These are phyloP conservation scores for Mycena belliarum DNA, from an alignment of 768 basidiomycete genomes.

Conservation along the genomic window DNA sequence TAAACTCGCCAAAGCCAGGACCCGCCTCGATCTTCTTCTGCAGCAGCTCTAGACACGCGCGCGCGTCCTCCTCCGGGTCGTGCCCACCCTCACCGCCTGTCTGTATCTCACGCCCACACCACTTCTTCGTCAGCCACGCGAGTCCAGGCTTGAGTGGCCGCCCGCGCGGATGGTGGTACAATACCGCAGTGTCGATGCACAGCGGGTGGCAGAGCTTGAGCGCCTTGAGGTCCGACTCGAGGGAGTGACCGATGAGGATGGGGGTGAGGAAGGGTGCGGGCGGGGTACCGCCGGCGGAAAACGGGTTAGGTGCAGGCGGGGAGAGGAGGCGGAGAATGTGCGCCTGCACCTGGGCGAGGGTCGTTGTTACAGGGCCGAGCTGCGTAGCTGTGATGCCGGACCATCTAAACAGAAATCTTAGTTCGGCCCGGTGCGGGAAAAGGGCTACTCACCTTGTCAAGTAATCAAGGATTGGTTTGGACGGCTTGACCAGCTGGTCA, in stretches of 20 bases:
- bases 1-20: constrained; percentile 83
- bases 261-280: constrained; percentile 52
- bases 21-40: constrained; percentile 79
- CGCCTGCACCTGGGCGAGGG: constrained; percentile 75
- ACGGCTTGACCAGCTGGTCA: constrained; percentile 88
- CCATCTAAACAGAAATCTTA: constrained; percentile 55
- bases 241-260: constrained; percentile 91
- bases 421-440: neutral
- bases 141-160: constrained; percentile 92
- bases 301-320: constrained; percentile 46
- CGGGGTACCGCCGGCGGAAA: constrained; percentile 31
- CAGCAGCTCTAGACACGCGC: constrained; percentile 83
- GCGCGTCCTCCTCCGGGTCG: constrained; percentile 93
- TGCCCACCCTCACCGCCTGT: constrained; percentile 82
- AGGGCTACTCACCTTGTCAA: constrained; percentile 68
- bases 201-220: constrained; percentile 83
- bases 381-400: constrained; percentile 88
- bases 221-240: constrained; percentile 91
- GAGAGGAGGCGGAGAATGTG: constrained; percentile 67
- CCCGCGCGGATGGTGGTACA: constrained; percentile 92
- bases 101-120: constrained; percentile 91
- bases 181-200: constrained; percentile 89
- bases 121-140: constrained; percentile 96
- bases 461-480: constrained; percentile 85
- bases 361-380: constrained; percentile 71